phyloP scores from a whole-genome alignment of 768 basidiomycete species.

The Xerocomellus chrysenteron region DNA sequence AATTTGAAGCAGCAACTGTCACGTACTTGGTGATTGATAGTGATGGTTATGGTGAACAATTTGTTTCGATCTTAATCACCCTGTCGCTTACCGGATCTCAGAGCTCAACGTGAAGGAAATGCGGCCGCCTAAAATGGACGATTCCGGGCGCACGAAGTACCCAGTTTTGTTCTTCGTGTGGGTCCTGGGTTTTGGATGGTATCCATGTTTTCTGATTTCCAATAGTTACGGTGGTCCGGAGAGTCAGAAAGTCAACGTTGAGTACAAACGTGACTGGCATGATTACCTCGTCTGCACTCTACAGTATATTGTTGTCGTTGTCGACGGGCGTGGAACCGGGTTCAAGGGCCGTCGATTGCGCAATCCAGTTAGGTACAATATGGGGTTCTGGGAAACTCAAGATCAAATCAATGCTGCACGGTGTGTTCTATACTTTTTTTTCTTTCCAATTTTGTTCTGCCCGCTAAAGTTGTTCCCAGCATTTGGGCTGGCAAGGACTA shows the following conservation, averaged over 20 bases:
- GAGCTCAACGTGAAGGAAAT: constrained; percentile 91
- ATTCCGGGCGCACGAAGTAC: constrained; percentile 93
- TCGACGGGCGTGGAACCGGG: constrained; percentile 95
- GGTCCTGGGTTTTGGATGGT: constrained; percentile 1
- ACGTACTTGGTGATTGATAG: constrained; percentile 69
- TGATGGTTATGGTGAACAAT: constrained; percentile 70
- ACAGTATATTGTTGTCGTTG: constrained; percentile 81
- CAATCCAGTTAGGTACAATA: constrained; percentile 83
- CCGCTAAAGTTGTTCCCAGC: constrained; percentile 35
- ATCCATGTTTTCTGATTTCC: constrained; percentile 7
- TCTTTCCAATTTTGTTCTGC: background rate
- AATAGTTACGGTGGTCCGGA: constrained; percentile 86
- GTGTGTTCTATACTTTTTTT: constrained; percentile 37
- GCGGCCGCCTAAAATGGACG: constrained; percentile 89
- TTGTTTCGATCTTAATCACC: constrained; percentile 16
- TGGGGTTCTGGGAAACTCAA: constrained; percentile 84
- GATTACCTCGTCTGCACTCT: constrained; percentile 79
- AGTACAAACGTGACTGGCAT: constrained; percentile 79
- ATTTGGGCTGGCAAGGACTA: constrained; percentile 85
- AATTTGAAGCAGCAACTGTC: constrained; percentile 72
- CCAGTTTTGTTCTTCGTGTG: constrained; percentile 90
- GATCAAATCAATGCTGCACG: constrained; percentile 91
- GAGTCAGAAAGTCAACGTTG: constrained; percentile 73
- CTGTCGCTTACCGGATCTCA: constrained; percentile 34
- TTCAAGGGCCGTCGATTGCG: constrained; percentile 82